Conservation (phyloP, 805 yeast species). For the Ogataea thermomethanolica region DNA sequence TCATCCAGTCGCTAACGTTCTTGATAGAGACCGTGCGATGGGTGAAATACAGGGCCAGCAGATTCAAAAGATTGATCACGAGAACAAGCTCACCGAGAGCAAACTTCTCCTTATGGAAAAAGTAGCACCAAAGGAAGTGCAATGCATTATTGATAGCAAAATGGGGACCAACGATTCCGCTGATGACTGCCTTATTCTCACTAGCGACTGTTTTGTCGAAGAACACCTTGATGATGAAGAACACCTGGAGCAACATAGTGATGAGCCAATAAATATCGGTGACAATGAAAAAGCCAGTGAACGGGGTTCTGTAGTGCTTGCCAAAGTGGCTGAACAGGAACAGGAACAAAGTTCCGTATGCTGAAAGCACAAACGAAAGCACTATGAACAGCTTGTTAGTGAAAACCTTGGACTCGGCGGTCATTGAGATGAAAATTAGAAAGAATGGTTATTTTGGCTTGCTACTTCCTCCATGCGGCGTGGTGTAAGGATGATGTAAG, state of each 20-base stretch:
- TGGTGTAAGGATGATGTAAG: constrained; percentile 2
- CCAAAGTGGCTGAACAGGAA: constrained; percentile 52
- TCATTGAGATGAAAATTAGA: constrained; percentile 9
- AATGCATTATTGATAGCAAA: constrained; percentile 59
- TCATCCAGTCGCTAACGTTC: constrained; percentile 49
- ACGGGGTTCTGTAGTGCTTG: constrained; percentile 57
- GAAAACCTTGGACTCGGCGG: constrained; percentile 14
- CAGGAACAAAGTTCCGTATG: constrained; percentile 53
- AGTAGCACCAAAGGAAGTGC: constrained; percentile 59
- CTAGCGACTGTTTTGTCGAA: constrained; percentile 24
- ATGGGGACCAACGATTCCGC: constrained; percentile 52
- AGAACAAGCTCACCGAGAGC: constrained; percentile 56
- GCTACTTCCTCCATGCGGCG: constrained; percentile 12
- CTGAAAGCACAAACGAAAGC: constrained; percentile 52
- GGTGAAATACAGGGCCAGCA: constrained; percentile 50
- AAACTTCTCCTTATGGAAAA: constrained; percentile 59
- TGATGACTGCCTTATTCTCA: constrained; percentile 30
- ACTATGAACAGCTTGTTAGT: constrained; percentile 42
- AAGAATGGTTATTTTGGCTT: constrained; percentile 1
- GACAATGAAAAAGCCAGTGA: constrained; percentile 53
- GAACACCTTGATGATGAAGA: constrained; percentile 44
- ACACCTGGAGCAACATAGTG: constrained; percentile 48
- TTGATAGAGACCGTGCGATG: constrained; percentile 58
- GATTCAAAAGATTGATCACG: constrained; percentile 56
- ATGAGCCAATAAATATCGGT: constrained; percentile 57